Conservation (phyloP, 2,329 filamentous ascomycete species). For the Neonectria faginata region DNA sequence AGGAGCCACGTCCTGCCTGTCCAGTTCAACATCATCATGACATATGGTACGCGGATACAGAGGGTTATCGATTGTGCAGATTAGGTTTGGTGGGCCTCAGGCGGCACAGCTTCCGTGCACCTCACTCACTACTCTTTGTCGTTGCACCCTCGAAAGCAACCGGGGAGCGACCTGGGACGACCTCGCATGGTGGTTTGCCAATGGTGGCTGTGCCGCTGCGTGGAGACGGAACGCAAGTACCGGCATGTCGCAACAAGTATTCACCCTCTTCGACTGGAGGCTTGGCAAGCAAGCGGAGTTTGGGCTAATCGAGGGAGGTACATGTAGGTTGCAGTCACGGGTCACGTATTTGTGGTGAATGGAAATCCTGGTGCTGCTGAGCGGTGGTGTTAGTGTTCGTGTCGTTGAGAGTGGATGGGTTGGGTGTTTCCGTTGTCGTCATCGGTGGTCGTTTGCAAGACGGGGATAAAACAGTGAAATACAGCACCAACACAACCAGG, state of each 20-base stretch:
- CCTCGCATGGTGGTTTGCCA: slow-evolving; percentile 12
- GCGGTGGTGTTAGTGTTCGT: slow-evolving; percentile 6
- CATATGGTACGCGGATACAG: slow-evolving; percentile 9
- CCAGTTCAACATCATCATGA: background rate
- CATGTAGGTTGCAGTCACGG: slow-evolving; percentile 13
- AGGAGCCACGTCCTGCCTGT: slow-evolving; percentile 7
- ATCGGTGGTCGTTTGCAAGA: slow-evolving; percentile 2
- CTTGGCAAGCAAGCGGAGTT: slow-evolving; percentile 5
- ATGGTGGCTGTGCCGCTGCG: slow-evolving; percentile 18
- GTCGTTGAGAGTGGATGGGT: slow-evolving; percentile 8
- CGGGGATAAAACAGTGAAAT: slow-evolving; percentile 6
- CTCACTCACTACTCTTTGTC: background rate
- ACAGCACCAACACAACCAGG: background rate
- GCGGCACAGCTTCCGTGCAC: background rate
- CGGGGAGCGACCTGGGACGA: slow-evolving; percentile 15
- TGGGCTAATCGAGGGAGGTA: slow-evolving; percentile 18
- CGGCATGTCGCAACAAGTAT: slow-evolving; percentile 17
- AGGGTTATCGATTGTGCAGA: slow-evolving; percentile 42
- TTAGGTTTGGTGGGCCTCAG: slow-evolving; percentile 45
- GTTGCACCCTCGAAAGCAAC: background rate
- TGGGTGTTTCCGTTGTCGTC: slow-evolving; percentile 18
- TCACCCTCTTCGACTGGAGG: background rate
- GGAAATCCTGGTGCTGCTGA: slow-evolving; percentile 5
- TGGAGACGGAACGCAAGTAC: slow-evolving; percentile 13
- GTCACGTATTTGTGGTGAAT: background rate